Conservation (phyloP, 768 basidiomycete species). For the Auriscalpium orientale region DNA sequence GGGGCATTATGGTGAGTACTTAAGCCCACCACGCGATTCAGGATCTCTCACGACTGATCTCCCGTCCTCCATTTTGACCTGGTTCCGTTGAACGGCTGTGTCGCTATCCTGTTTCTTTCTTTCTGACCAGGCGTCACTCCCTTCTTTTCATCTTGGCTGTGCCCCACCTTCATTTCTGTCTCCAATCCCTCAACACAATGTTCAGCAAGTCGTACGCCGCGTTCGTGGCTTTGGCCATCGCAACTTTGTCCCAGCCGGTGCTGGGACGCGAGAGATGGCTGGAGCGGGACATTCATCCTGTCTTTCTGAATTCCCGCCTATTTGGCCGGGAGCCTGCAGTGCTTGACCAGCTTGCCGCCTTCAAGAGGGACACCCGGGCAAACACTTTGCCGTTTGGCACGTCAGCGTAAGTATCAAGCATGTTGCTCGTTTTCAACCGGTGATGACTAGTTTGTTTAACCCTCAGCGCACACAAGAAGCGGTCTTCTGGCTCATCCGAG, state of each 20-base stretch:
- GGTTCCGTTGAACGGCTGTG: conserved; percentile 40
- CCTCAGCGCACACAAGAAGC: too few relatives aligned
- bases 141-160: conserved; percentile 14
- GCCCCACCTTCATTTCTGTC: conserved; percentile 19
- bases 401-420: not conserved
- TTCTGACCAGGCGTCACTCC: conserved; percentile 41
- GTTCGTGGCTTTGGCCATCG: conserved; percentile 16
- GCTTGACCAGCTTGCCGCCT: conserved; percentile 32
- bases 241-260: conserved; percentile 6
- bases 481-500: too few relatives aligned
- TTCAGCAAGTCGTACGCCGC: conserved; percentile 12
- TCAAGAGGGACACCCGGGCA: conserved; percentile 36
- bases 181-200: conserved; percentile 4
- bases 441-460: too few relatives aligned
- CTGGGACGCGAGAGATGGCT: conserved; percentile 38
- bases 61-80: conserved; percentile 2
- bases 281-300: conserved; percentile 38
- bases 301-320: conserved; percentile 43
- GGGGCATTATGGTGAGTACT: too few relatives aligned
- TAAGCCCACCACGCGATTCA: too few relatives aligned
- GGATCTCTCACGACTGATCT: too few relatives aligned
- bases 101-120: conserved; percentile 20
- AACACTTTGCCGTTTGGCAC: conserved; percentile 23
- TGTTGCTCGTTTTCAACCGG: not conserved
- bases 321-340: conserved; percentile 45